Base-by-base conservation (phyloP, 1,284 basidiomycete species). In the Leccinum subfulvum region DNA sequence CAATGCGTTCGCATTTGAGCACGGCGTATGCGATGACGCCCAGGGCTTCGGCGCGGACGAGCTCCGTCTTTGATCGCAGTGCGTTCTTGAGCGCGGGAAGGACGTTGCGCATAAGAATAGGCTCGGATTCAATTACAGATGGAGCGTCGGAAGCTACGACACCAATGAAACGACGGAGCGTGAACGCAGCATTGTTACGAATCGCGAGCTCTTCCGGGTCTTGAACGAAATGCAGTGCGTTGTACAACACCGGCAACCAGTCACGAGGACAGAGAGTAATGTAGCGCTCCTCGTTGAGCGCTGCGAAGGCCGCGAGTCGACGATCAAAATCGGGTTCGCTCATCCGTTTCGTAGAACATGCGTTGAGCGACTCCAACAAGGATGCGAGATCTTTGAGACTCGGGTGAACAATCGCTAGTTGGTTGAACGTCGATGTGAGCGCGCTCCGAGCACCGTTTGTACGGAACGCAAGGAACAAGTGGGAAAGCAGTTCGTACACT, bases 261-360 rank as follows among this genome's bases (percentile, higher is more conserved):
- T 94, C 85, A 1, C 74, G 74, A 14, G 79, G 69, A 0, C 84
- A 80, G 3, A 94, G 71, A 0, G 79, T 74, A 56, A 70, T 63
- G 72, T 88, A 84, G 5, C 82, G 65, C 0, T 76, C 77, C 59
- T 91, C 90, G 75, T 94, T 97, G 59, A 99, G 78, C 10, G 72
- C 75, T 3, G 86, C 82, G 75, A 95, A 98, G 0, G 94, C 95
- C 1, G 78, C 75, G 14, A 99, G 80, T 3, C 97, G 90, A 54
- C 85, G 84, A 66, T 98, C 94, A 70, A 98, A 98, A 75, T 99
- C 94, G 1, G 95, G 92, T 73, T 99, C 95, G 59, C 97, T 95
- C 44, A 97, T 76, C 14, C 94, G 84, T 68, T 86, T 90, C 1
- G 76, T 77, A 1, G 94, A 96, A 75, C 89, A 98, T 0, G 96